Evolutionary conservation across 1,139 yeast genomes (phyloP).

Genomic region (Yamadazyma sp.): DNA sequence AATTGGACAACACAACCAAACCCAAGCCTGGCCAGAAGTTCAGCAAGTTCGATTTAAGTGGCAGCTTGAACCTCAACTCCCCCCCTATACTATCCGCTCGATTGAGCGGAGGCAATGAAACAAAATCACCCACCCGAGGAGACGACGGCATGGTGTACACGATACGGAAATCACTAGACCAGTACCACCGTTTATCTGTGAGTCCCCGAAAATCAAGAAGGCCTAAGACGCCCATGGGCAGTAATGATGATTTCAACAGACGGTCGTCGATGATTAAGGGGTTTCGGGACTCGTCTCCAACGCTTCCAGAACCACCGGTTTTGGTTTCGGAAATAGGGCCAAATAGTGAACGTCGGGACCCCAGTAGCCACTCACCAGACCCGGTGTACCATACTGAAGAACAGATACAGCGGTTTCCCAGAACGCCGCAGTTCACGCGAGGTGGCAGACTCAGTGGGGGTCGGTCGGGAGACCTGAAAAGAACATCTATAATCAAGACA

Average conservation of each 20-base stretch:
- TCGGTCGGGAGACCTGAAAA: slow-evolving; percentile 12
- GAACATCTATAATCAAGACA: slow-evolving; percentile 22
- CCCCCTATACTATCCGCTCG: slow-evolving; percentile 19
- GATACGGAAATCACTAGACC: slow-evolving; percentile 36
- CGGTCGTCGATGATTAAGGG: slow-evolving; percentile 45
- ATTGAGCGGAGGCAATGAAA: slow-evolving; percentile 3
- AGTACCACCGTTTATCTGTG: slow-evolving; percentile 34
- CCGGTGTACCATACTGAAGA: not conserved
- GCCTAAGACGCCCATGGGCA: slow-evolving; percentile 18
- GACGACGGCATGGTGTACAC: slow-evolving; percentile 22
- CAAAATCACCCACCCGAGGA: slow-evolving; percentile 16
- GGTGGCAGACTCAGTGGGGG: slow-evolving; percentile 8
- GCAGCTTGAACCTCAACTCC: slow-evolving; percentile 23
- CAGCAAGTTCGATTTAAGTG: slow-evolving; percentile 23
- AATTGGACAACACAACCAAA: slow-evolving; percentile 18
- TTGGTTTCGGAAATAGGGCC: slow-evolving; percentile 35
- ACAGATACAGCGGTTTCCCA: slow-evolving; percentile 43
- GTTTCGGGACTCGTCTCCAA: slow-evolving; percentile 51
- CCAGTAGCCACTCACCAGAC: slow-evolving; percentile 12
- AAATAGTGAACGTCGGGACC: slow-evolving; percentile 11
- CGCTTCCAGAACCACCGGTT: slow-evolving; percentile 49
- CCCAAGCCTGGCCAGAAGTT: slow-evolving; percentile 5
- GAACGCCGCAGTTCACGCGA: slow-evolving; percentile 42
- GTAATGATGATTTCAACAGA: slow-evolving; percentile 20
- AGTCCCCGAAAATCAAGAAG: slow-evolving; percentile 30